Percentiles rank a stretch among this genome's conserved stretches.
phyloP scores from a whole-genome alignment of 768 basidiomycete species.

The Auricularia sp. region DNA sequence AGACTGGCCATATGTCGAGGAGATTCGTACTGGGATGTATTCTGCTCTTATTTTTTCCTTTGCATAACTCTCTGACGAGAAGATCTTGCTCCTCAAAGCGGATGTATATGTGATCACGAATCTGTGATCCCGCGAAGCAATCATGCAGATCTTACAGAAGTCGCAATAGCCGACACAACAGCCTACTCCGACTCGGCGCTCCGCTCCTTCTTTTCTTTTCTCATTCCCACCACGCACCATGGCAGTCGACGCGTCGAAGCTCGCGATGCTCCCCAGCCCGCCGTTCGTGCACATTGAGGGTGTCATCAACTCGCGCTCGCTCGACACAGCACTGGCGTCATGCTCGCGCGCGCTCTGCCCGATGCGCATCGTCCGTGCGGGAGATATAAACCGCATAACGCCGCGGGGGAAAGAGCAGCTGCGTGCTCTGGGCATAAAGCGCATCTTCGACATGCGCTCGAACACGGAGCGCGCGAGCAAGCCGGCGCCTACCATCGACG shows the following conservation, averaged over 20 bases:
- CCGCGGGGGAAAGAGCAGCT: conserved; percentile 49
- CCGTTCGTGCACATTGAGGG: conserved; percentile 67
- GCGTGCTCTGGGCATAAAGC: conserved; percentile 50
- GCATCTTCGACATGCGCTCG: conserved; percentile 69
- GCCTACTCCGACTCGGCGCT: no score
- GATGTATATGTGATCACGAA: no score
- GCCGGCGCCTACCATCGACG: conserved; percentile 54
- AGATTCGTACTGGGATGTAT: no score
- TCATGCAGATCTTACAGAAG: no score
- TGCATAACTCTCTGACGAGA: no score
- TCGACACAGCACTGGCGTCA: conserved; percentile 40
- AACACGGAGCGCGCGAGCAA: conserved; percentile 65
- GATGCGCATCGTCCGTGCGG: conserved; percentile 52
- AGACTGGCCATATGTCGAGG: no score
- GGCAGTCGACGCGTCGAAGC: not conserved
- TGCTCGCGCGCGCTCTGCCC: conserved; percentile 35
- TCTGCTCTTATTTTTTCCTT: no score
- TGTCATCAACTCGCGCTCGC: conserved; percentile 65
- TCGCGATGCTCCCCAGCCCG: conserved; percentile 19
- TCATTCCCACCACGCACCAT: not conserved
- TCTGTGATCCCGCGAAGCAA: no score
- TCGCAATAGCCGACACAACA: no score
- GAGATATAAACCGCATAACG: conserved; percentile 62
- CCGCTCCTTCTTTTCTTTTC: no score
- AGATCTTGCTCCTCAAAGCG: no score